These are phyloP conservation scores for Delitschia confertaspora DNA, from an alignment of 495 filamentous ascomycete species.

Conservation along the genomic window DNA sequence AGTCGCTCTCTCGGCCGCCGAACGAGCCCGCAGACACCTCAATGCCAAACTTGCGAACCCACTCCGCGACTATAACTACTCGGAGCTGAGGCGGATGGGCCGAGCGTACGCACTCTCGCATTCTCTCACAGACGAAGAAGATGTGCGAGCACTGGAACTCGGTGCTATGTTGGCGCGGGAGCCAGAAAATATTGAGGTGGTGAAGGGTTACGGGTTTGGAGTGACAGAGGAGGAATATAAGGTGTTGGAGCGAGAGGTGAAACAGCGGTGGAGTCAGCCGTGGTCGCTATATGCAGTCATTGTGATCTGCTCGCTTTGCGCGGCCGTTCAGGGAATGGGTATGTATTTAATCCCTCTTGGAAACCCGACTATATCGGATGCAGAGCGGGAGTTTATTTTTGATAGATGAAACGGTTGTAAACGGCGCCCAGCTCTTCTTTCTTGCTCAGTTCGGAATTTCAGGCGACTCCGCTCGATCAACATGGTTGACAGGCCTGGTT, in stretches of 20 bases:
- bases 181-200: slow-evolving; percentile 34
- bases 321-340: slow-evolving; percentile 66
- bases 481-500: slow-evolving; percentile 47
- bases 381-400: neutral
- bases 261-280: slow-evolving; percentile 20
- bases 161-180: slow-evolving; percentile 64
- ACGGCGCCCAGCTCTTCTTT: slow-evolving; percentile 66
- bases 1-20: slow-evolving; percentile 35
- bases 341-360: neutral
- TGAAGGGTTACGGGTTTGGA: slow-evolving; percentile 13
- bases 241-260: slow-evolving; percentile 9
- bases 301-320: slow-evolving; percentile 52
- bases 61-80: slow-evolving; percentile 51
- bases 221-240: slow-evolving; percentile 15
- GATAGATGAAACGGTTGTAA: slow-evolving; percentile 59
- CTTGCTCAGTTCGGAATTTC: slow-evolving; percentile 58
- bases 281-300: slow-evolving; percentile 56
- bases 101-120: slow-evolving; percentile 57
- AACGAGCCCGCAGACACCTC: slow-evolving; percentile 44
- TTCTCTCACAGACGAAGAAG: slow-evolving; percentile 52
- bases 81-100: slow-evolving; percentile 53
- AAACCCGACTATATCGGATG: neutral
- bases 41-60: slow-evolving; percentile 63
- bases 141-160: slow-evolving; percentile 60
- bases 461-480: slow-evolving; percentile 6